Evolutionary conservation across 2,329 filamentous ascomycete species (phyloP), one percentile per base, ranked within the genome.

Genomic region (Verticillium nubilum): DNA sequence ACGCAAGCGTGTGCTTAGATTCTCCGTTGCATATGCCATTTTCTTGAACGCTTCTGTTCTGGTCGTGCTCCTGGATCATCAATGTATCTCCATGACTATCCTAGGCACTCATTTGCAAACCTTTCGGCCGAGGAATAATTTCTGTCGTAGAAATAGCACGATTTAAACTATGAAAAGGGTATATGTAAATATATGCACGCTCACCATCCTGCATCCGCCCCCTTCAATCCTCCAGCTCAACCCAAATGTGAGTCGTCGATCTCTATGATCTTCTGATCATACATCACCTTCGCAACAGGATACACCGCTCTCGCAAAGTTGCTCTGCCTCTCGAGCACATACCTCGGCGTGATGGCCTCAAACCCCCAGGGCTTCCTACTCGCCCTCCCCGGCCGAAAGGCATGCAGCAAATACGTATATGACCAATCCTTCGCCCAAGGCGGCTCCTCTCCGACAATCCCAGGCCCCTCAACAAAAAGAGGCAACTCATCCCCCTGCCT

Each of bases 261-360:
- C 13, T 37, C 37, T 6, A 65, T 52, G 19, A 67, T 33, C 3
- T 60, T 62, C 5, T 57, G 23, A 3, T 62, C 59, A 50, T 61
- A 63, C 61, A 67, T 62, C 26, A 52, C 29, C 42, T 60, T 64
- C 3, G 63, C 62, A 26, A 67, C 62, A 3, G 63, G 63, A 33
- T 66, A 67, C 23, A 66, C 60, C 0, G 66, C 65, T 2, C 64
- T 56, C 1, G 65, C 63, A 64, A 67, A 69, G 52, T 67, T 67
- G 47, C 66, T 69, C 56, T 56, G 57, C 33, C 63, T 59, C 58
- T 66, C 66, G n/a, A 64, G 47, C 15, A 68, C 66, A 56, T 63
- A 67, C 5, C 61, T 56, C n/a, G 66, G 64, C 26, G 65, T 61
- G 28, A 67, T 27, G 57, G 56, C n/a, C 60, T 53, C 3, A 26